phyloP scores from a whole-genome alignment of 257 asterid species.

The Solanum gandarillasii region DNA sequence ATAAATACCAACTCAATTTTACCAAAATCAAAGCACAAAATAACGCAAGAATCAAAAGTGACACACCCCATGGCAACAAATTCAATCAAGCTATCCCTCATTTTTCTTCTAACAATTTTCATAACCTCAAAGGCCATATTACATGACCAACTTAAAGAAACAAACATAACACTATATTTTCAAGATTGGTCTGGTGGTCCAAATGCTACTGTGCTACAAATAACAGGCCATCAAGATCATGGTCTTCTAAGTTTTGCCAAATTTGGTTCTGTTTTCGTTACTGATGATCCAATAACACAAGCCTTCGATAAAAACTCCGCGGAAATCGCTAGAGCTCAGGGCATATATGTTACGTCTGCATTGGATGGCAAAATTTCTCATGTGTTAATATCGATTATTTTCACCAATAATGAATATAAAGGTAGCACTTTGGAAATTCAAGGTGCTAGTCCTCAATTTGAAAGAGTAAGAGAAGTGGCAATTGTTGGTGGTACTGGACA shows the following conservation, averaged over 20 bases:
- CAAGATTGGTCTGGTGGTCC: conserved; percentile 40
- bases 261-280: conserved; percentile 37
- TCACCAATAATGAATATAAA: conserved; percentile 11
- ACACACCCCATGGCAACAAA: conserved; percentile 6
- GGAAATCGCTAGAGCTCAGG: conserved; percentile 22
- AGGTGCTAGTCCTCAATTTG: conserved; percentile 37
- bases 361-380: conserved; percentile 40
- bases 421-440: conserved; percentile 45
- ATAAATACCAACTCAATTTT: neutral
- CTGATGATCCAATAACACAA: conserved; percentile 35
- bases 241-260: conserved; percentile 22
- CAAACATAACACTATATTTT: conserved; percentile 27
- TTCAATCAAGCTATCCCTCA: neutral
- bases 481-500: conserved; percentile 51
- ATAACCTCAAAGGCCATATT: neutral
- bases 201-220: conserved; percentile 30
- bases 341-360: conserved; percentile 32
- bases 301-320: conserved; percentile 18
- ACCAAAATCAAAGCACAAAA: neutral
- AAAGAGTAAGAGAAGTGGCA: conserved; percentile 44
- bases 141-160: conserved; percentile 15
- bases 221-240: conserved; percentile 9
- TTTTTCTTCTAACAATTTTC: conserved; percentile 6
- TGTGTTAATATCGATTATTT: conserved; percentile 38
- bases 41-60: neutral